Evolutionary conservation across 2,329 filamentous ascomycete species (phyloP), one percentile per base, ranked within the genome.

Genomic region (Colletotrichum australisinense): DNA sequence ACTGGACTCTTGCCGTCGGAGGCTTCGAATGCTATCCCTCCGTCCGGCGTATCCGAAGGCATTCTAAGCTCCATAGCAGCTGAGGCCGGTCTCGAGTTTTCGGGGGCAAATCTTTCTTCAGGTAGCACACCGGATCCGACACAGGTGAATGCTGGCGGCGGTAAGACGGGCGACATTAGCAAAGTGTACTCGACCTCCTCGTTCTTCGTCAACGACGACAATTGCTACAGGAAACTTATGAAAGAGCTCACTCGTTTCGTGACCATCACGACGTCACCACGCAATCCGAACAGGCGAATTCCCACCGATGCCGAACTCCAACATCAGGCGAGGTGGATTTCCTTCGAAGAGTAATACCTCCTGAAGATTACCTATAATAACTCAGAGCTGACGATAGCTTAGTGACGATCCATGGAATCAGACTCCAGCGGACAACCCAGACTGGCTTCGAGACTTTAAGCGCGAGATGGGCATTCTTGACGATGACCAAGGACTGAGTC

Each of bases 341-440:
- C 78, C n/a, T 78, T 76, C 11, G 80, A 79, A 30, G 77, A 78
- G 78, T 79, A 28, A 76, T 78, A 57, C 30, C 9, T 4, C 28
- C 26, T 58, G 24, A 58, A 19, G 6, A 7, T 8, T n/a, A 8
- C 11, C 3, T 12, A 14, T 19, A 5, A 49, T 1, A 9, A 49
- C 19, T n/a, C 19, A 22, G 8, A 49, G 42, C 42, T 49, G 9
- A 49, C 8, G 19, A 22, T n/a, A 11, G 3, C 1, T 5, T 4
- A 74, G 72, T 6, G 82, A 83, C 30, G 83, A 84, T 64, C 79
- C 81, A 2, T 84, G 83, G 83, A 84, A 84, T 60, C 82, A 83
- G 60, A 84, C 82, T 2, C 78, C 78, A 2, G 77, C 80, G 1
- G 83, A 85, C 68, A 81, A 84, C 60, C 75, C 76, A 7, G 73